phyloP scores from a whole-genome alignment of 129 eudicot genomes.

The Arctium lappa region DNA sequence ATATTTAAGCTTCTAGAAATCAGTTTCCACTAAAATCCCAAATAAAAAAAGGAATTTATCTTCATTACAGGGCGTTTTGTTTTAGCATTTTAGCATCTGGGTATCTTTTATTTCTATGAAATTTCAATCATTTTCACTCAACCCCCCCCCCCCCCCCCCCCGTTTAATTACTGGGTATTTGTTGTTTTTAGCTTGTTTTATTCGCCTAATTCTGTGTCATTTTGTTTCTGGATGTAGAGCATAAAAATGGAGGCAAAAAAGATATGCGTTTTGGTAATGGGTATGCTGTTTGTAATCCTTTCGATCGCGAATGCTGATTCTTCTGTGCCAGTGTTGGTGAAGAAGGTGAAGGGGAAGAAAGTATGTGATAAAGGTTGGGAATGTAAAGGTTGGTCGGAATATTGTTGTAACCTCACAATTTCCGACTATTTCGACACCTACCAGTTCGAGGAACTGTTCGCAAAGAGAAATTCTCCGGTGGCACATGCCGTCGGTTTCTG shows the following conservation, averaged over 20 bases:
- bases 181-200: not conserved
- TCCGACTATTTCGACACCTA: conserved; percentile 73
- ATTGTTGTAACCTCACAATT: conserved; percentile 86
- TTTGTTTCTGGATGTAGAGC: not conserved
- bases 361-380: conserved; percentile 87
- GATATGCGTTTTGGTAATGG: conserved; percentile 1
- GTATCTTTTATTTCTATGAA: not conserved
- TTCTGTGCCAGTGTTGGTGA: conserved; percentile 43
- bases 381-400: conserved; percentile 58
- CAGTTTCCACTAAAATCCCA: not conserved
- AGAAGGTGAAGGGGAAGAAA: conserved; percentile 72
- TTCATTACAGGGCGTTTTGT: not conserved
- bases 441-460: conserved; percentile 81
- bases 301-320: conserved; percentile 31
- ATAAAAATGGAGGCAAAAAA: conserved; percentile 22
- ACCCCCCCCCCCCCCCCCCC: too few species aligned
- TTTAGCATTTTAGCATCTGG: conserved; percentile 3
- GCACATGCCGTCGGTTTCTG: conserved; percentile 91
- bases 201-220: not conserved
- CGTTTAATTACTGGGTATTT: conserved; percentile 1
- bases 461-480: conserved; percentile 72
- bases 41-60: not conserved
- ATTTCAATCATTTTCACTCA: not conserved
- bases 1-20: not conserved
- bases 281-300: conserved; percentile 19